Base-by-base conservation (phyloP, 352 stramenopile species). In the Globisporangium paddicum region DNA sequence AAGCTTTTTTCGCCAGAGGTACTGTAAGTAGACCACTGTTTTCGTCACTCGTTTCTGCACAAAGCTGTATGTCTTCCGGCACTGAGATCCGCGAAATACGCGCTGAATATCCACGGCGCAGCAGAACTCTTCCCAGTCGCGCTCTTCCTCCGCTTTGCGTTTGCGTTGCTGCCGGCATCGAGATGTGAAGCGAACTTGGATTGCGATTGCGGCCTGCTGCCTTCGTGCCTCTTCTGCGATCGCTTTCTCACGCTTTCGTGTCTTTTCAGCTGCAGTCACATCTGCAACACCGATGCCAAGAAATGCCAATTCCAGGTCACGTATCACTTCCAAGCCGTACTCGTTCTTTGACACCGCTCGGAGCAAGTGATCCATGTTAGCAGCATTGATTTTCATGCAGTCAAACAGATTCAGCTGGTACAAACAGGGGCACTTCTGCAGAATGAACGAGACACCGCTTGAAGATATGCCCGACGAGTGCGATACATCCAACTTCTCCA, bases 61-160 rank as follows among this genome's bases (percentile, higher is more conserved):
- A 25, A 72, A 73, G 8, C 28, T 38, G 58, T 88, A 89, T 11
- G 53, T 61, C 8, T 71, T 62, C 28, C 82, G 76, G 45, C 60
- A 75, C 1, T 51, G 34, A 28, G 68, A 82, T 1, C 82, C 82
- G 49, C 74, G 66, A n/a, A 63, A 65, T 0, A 85, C 56, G 9
- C 79, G 75, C 44, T 92, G 79, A 10, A 90, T 89, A 26, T 89
- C 76, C 19, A 86, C 44, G 0, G 77, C 76, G 10, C 69, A 71
- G 56, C 77, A 87, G 28, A 84, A 79, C 37, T 71, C 51, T 30
- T 66, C 64, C 76, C 74, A 87, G 3, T 79, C 68, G 7, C 61
- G 61, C 3, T 66, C 41, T 26, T 75, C 47, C 9, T 71, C 38
- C 9, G 63, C 11, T 14, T 61, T 38, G 3, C 59, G 55, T 40